A percentile compares a stretch with the other conserved stretches of the same genome.
phyloP scores from a whole-genome alignment of 352 stramenopile genomes.

The Phytophthora megakarya region DNA sequence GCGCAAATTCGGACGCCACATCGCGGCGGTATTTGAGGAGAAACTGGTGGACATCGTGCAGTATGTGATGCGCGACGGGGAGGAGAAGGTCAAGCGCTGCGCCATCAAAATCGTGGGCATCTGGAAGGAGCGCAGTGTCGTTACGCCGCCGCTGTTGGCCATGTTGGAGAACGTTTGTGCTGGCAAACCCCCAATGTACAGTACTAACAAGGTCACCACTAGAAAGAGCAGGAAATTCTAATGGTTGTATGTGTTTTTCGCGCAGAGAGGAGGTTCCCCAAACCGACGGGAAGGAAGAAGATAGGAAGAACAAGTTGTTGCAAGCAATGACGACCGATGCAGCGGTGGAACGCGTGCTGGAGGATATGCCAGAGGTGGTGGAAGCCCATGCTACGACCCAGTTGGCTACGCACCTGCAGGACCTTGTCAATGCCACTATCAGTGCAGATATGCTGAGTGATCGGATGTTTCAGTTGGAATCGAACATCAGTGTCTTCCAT shows the following conservation, averaged over 20 bases:
- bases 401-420: constrained; percentile 58
- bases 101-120: constrained; percentile 88
- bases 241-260: constrained; percentile 14
- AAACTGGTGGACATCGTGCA: constrained; percentile 63
- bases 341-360: constrained; percentile 53
- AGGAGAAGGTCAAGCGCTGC: constrained; percentile 86
- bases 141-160: constrained; percentile 53
- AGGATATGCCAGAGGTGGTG: constrained; percentile 67
- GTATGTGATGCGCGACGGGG: constrained; percentile 66
- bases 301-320: constrained; percentile 35
- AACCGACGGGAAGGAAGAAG: constrained; percentile 34
- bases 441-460: constrained; percentile 86
- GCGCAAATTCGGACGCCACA: constrained; percentile 78
- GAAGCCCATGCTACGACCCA: constrained; percentile 58
- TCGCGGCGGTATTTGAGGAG: constrained; percentile 63
- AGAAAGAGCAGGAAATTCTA: neutral
- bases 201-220: neutral
- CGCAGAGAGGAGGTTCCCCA: constrained; percentile 40
- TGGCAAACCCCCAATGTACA: constrained; percentile 66
- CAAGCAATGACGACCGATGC: constrained; percentile 47
- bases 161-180: constrained; percentile 80
- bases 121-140: constrained; percentile 80
- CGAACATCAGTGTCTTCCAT: constrained; percentile 74
- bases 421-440: constrained; percentile 81
- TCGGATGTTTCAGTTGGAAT: constrained; percentile 89